Evolutionary conservation across 1,284 basidiomycete species (phyloP).

Genomic region (Rhodofomes roseus): DNA sequence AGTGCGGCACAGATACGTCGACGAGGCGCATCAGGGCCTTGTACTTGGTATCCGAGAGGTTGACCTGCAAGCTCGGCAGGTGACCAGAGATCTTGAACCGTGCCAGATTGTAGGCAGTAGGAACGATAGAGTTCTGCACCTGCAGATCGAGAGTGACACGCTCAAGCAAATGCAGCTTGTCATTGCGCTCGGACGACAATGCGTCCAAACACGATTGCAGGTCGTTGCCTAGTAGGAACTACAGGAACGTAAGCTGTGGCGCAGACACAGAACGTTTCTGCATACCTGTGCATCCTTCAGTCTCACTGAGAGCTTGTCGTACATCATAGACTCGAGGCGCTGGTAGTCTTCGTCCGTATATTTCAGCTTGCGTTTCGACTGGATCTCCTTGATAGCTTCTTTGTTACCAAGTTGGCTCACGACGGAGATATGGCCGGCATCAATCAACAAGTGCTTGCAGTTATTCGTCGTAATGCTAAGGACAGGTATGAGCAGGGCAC

Average conservation of each 20-base stretch:
- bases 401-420: conserved; percentile 90
- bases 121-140: conserved; percentile 93
- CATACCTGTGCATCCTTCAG: conserved; percentile 87
- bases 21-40: conserved; percentile 92
- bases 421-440: conserved; percentile 96
- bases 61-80: conserved; percentile 86
- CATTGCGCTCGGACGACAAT: conserved; percentile 52
- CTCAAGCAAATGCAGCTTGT: conserved; percentile 87
- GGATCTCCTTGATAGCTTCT: conserved; percentile 75
- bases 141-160: conserved; percentile 90
- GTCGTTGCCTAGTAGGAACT: conserved; percentile 91
- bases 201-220: conserved; percentile 81
- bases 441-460: conserved; percentile 88
- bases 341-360: conserved; percentile 91
- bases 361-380: conserved; percentile 81
- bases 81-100: conserved; percentile 92
- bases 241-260: conserved; percentile 7
- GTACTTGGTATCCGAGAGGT: conserved; percentile 96
- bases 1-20: conserved; percentile 87
- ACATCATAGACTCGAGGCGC: conserved; percentile 92
- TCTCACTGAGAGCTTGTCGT: conserved; percentile 86
- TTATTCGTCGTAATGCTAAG: conserved; percentile 69
- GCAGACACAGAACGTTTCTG: conserved; percentile 1
- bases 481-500: neutral
- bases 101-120: conserved; percentile 81